Conservation (phyloP, 2,329 filamentous ascomycete species). For the Fusarium sp. region DNA sequence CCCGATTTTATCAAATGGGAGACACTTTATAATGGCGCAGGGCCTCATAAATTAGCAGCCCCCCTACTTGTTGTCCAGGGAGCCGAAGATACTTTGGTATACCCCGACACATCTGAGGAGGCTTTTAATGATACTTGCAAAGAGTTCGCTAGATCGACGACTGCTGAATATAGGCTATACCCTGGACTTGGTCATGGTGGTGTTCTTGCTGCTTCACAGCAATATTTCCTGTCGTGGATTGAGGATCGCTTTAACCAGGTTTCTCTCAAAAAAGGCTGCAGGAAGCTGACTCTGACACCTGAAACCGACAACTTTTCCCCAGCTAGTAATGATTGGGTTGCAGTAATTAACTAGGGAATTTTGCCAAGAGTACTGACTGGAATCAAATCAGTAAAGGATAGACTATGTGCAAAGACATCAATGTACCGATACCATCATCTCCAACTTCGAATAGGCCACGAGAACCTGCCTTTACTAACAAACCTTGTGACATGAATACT, state of each 20-base stretch:
- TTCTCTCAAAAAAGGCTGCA: neutral
- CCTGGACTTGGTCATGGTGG: neutral
- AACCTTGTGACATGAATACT: no score
- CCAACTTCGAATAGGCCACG: no score
- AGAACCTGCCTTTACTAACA: no score
- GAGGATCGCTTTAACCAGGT: neutral
- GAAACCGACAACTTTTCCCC: neutral
- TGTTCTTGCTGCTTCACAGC: neutral
- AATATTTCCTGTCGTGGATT: neutral
- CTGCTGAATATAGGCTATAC: neutral
- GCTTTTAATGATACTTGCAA: conserved; percentile 27
- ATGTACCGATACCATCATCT: neutral
- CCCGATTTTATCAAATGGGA: neutral
- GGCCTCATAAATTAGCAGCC: conserved; percentile 28
- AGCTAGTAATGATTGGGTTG: neutral
- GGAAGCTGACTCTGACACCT: neutral
- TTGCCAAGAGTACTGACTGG: fast-evolving
- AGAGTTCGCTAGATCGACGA: neutral
- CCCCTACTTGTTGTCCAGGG: conserved; percentile 40
- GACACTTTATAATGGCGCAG: conserved; percentile 15
- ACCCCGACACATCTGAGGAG: neutral
- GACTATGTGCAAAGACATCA: no score
- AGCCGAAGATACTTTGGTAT: conserved; percentile 24
- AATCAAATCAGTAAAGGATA: fast-evolving
- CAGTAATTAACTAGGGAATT: neutral